Evolutionary conservation across 306 rosid species (phyloP).

Genomic region (Gynostemma pentaphyllum): DNA sequence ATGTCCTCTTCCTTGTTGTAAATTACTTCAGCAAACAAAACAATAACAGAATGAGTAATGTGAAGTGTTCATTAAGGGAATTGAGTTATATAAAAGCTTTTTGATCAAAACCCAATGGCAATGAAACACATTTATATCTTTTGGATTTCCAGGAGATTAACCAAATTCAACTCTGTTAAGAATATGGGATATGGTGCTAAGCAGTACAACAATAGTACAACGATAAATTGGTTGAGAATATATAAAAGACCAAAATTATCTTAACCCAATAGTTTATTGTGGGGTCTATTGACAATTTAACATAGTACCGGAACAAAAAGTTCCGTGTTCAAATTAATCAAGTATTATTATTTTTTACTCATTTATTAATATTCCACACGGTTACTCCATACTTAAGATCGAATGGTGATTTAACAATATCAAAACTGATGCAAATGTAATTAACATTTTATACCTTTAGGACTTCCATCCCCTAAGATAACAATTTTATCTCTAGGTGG

Average conservation of each 20-base stretch:
- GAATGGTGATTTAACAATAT: no score
- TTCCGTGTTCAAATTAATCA: no score
- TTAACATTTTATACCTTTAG: constrained; percentile 17
- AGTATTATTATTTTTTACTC: no score
- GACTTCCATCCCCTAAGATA: constrained; percentile 33
- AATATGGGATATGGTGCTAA: not conserved
- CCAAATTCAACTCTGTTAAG: not conserved
- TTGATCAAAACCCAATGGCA: not conserved
- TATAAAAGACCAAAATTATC: no score
- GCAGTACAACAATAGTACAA: not conserved
- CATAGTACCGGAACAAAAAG: no score
- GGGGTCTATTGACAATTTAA: no score
- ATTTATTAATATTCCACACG: no score
- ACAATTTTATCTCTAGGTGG: constrained; percentile 29
- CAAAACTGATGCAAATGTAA: not conserved
- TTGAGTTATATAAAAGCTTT: not conserved
- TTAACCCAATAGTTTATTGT: no score
- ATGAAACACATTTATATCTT: not conserved
- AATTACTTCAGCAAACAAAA: constrained; percentile 14
- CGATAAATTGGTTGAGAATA: no score
- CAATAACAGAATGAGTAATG: not conserved
- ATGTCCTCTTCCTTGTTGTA: constrained; percentile 36
- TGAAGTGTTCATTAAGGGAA: no score
- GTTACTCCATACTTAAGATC: no score
- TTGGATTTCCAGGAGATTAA: not conserved